Evolutionary conservation across 2,329 filamentous ascomycete species (phyloP), one percentile per base, ranked within the genome.

Genomic region (Pyrenophora graminea): DNA sequence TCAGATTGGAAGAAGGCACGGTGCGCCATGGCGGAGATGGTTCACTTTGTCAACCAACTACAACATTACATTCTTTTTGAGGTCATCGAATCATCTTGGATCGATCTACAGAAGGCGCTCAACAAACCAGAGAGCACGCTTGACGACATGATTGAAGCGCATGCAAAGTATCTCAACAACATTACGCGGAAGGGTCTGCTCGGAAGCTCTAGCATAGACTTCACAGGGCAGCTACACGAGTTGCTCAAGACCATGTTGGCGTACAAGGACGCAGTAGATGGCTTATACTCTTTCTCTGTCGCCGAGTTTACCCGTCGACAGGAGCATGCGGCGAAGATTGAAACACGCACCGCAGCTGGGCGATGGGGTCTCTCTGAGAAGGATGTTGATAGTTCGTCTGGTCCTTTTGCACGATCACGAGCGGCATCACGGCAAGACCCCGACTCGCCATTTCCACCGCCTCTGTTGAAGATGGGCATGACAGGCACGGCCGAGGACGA

Each of bases 31-130:
- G 92, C 93, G 10, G 95, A 99, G 74, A 99, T 99, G 94, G 90
- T 97, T 13, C 95, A 99, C 72, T 97, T 99, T 68, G 87, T 97
- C 67, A 91, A 91, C 58, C 94, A 99, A 74, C 82, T 99, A 12
- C 94, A 99, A 74, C 97, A 97, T 77, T 99, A 99, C 73, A 97
- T 99, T 62, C 81, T 99, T 8, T 99, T 97, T 68, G 94, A 99
- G 74, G 94, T 99, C 62, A 97, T 99, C 63, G 94, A 99, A 73
- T 88, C 90, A 31, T 94, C 90, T 41, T 99, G 94, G 95, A 89
- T 90, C 55, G 88, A 93, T 68, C 82, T 99, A 2, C 90, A 97
- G 72, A 83, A 85, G 23, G 88, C 89, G 27, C 87, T 97, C 55
- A 85, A 83, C 48, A 91, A 89, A 69, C 90, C 93, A 12, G 89